Percentiles rank a stretch among this genome's conserved stretches.
Evolutionary conservation across 805 yeast species (phyloP).

Genomic region (Candida rishiriensis): DNA sequence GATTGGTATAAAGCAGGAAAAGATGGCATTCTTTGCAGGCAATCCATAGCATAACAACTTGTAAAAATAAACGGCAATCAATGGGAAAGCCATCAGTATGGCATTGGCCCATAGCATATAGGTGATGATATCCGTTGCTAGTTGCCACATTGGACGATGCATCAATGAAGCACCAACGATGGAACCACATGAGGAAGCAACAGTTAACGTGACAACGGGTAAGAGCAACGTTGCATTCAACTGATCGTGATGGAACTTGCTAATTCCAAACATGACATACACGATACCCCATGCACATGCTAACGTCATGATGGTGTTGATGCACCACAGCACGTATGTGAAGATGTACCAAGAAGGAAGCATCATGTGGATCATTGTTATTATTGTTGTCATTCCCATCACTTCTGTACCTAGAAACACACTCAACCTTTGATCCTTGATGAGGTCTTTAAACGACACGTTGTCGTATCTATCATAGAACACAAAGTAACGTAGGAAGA

Average conservation of each 20-base stretch:
- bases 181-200: slow-evolving; percentile 68
- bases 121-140: slow-evolving; percentile 50
- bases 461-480: slow-evolving; percentile 26
- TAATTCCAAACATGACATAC: slow-evolving; percentile 41
- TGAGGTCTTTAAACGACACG: slow-evolving; percentile 21
- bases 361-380: slow-evolving; percentile 49
- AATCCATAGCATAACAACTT: slow-evolving; percentile 53
- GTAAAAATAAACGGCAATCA: slow-evolving; percentile 55
- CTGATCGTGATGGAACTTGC: slow-evolving; percentile 29
- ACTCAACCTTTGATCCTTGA: slow-evolving; percentile 42
- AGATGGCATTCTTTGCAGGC: slow-evolving; percentile 50
- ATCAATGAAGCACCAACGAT: slow-evolving; percentile 38
- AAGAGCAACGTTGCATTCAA: slow-evolving; percentile 58
- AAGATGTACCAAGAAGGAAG: slow-evolving; percentile 40
- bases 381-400: slow-evolving; percentile 72
- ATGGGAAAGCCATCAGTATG: slow-evolving; percentile 50
- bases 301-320: slow-evolving; percentile 50
- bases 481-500: slow-evolving; percentile 35
- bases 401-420: slow-evolving; percentile 74
- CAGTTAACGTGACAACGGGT: slow-evolving; percentile 79
- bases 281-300: slow-evolving; percentile 58
- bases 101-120: slow-evolving; percentile 70
- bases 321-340: slow-evolving; percentile 71
- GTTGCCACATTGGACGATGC: slow-evolving; percentile 29
- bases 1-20: slow-evolving; percentile 70